Conservation (phyloP, 257 asterid species). For the Solanum pimpinellifolium region DNA sequence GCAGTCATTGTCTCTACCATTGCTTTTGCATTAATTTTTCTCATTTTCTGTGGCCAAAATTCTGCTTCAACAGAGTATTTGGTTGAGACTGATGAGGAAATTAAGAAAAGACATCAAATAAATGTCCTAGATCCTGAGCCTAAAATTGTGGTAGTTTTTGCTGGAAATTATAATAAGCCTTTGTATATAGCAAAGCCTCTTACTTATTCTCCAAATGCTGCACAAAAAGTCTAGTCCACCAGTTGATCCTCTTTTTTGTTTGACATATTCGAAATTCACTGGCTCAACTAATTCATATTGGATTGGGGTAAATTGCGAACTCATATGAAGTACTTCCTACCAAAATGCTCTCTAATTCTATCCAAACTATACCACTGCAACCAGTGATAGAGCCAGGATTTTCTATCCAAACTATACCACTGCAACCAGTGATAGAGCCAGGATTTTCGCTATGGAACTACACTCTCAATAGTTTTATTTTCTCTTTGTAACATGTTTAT, state of each 20-base stretch:
- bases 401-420: background rate
- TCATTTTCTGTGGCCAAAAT: background rate
- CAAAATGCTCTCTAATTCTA: background rate
- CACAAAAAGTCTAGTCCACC: background rate
- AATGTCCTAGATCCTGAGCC: background rate
- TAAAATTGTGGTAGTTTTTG: slow-evolving; percentile 2
- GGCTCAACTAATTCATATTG: background rate
- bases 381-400: background rate
- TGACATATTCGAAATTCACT: background rate
- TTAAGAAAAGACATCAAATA: background rate
- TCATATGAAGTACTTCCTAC: background rate
- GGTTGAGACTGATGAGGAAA: background rate
- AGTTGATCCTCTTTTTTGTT: background rate
- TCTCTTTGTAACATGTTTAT: background rate
- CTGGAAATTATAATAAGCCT: slow-evolving; percentile 6
- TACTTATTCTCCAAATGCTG: background rate
- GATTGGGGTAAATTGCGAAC: rapidly evolving
- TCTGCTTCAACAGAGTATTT: background rate
- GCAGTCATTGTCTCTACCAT: background rate
- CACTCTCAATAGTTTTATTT: background rate
- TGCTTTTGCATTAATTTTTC: background rate
- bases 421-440: background rate
- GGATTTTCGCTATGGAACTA: background rate
- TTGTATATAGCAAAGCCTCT: slow-evolving; percentile 11
- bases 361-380: background rate